These are phyloP conservation scores for Silene vulgaris DNA, from an alignment of 179 eudicot genomes.

Conservation along the genomic window DNA sequence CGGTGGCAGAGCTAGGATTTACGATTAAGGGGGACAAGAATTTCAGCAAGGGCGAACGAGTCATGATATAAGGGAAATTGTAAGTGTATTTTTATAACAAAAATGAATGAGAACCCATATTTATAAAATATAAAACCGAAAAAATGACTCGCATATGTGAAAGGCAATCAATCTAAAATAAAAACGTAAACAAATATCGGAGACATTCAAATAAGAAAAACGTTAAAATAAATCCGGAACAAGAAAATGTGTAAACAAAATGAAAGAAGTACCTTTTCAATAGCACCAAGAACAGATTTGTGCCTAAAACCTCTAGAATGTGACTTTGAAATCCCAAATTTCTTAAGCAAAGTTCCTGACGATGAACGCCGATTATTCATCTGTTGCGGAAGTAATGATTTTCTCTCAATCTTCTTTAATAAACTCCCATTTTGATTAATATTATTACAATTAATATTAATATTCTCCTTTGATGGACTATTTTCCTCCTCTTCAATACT, in stretches of 20 bases:
- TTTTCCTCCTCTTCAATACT: not conserved
- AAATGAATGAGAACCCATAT: too few species aligned
- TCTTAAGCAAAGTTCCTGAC: slow-evolving; percentile 24
- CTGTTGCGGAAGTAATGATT: slow-evolving; percentile 45
- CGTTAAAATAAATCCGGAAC: too few species aligned
- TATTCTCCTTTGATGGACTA: slow-evolving; percentile 11
- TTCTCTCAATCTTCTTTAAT: slow-evolving; percentile 36
- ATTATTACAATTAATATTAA: not conserved
- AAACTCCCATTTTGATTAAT: slow-evolving; percentile 9
- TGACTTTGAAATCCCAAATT: slow-evolving; percentile 38
- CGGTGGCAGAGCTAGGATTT: too few species aligned
- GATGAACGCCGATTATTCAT: not conserved
- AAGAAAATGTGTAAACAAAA: not conserved
- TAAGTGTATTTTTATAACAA: too few species aligned
- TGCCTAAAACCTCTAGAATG: slow-evolving; percentile 30
- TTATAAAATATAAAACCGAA: too few species aligned
- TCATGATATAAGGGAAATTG: too few species aligned
- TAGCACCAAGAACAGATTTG: slow-evolving; percentile 38
- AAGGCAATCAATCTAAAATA: too few species aligned
- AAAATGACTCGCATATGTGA: too few species aligned
- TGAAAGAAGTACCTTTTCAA: slow-evolving; percentile 40
- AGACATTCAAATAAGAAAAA: too few species aligned
- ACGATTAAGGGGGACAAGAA: too few species aligned
- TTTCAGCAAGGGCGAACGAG: too few species aligned
- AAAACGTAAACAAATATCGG: too few species aligned